These are phyloP conservation scores for Agapanthus africanus DNA, from an alignment of 106 monocot genomes.

Conservation along the genomic window DNA sequence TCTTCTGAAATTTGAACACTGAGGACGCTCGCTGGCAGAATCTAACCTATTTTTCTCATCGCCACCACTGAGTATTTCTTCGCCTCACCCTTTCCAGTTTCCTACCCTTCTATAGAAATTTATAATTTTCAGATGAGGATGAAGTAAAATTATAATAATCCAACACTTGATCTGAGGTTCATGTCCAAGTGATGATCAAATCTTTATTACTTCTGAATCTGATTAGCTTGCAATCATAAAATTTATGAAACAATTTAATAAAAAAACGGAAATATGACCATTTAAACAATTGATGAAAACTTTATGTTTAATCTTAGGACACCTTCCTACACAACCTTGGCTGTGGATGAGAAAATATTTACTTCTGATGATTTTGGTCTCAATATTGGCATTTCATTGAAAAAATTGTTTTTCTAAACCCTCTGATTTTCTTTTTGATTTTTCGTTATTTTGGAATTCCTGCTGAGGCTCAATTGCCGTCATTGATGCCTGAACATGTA, in stretches of 20 bases:
- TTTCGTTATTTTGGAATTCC: too few relatives aligned
- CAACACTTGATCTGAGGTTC: too few relatives aligned
- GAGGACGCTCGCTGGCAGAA: constrained; percentile 34
- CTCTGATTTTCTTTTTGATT: too few relatives aligned
- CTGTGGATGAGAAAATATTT: constrained; percentile 28
- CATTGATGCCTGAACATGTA: too few relatives aligned
- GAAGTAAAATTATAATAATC: too few relatives aligned
- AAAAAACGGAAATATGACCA: not conserved
- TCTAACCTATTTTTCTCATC: constrained; percentile 22
- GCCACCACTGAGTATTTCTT: constrained; percentile 27
- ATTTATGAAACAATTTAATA: not conserved
- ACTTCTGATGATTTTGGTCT: constrained; percentile 13
- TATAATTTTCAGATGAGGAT: too few relatives aligned
- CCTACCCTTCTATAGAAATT: not conserved
- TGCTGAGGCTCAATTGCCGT: too few relatives aligned
- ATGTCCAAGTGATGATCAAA: too few relatives aligned
- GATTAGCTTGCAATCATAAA: not conserved
- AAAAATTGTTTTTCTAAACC: too few relatives aligned
- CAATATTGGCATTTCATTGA: too few relatives aligned
- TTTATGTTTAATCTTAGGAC: constrained; percentile 32
- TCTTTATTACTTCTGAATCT: constrained; percentile 13
- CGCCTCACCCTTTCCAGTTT: not conserved
- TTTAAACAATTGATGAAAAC: constrained; percentile 18
- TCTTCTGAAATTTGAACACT: constrained; percentile 17
- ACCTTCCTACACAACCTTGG: constrained; percentile 28